Percentiles rank a stretch among this genome's conserved stretches.
phyloP scores from a whole-genome alignment of 2,329 filamentous ascomycete genomes.

The Pyrenophora tritici-repentis region DNA sequence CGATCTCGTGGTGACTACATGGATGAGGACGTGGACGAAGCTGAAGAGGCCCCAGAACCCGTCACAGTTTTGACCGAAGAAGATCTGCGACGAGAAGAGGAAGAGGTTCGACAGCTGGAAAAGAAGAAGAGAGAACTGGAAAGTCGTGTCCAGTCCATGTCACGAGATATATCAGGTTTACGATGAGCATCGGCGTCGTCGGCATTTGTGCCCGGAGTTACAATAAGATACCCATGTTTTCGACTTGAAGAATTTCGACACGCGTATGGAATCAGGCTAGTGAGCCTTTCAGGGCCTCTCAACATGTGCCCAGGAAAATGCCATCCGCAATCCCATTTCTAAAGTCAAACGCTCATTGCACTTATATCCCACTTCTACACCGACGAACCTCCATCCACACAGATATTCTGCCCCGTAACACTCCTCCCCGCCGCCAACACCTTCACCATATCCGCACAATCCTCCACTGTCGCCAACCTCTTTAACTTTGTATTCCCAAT shows the following conservation, averaged over 20 bases:
- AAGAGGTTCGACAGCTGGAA: conserved; percentile 68
- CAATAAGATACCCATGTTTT: conserved; percentile 13
- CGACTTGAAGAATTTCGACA: neutral
- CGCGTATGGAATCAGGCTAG: no score
- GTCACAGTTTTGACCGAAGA: conserved; percentile 65
- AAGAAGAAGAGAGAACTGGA: conserved; percentile 66
- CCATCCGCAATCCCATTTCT: neutral
- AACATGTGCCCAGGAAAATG: no score
- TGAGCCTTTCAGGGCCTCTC: no score
- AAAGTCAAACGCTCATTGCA: no score
- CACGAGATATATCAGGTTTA: conserved; percentile 68
- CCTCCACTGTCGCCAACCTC: conserved; percentile 60
- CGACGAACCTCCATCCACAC: conserved; percentile 45
- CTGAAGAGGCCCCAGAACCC: conserved; percentile 48
- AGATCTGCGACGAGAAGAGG: conserved; percentile 70
- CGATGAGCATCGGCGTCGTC: conserved; percentile 30
- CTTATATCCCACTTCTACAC: neutral
- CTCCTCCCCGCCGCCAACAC: conserved; percentile 42
- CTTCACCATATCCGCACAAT: conserved; percentile 46
- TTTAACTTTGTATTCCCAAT: conserved; percentile 53
- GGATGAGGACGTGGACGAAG: conserved; percentile 59
- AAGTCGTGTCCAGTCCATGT: conserved; percentile 69
- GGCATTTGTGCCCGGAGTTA: conserved; percentile 5
- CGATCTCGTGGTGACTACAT: conserved; percentile 61
- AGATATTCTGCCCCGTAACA: conserved; percentile 46